A percentile compares a stretch with the other conserved stretches of the same genome.
Evolutionary conservation across 225 moss, liverwort and hornwort species (phyloP).

Genomic region (Anthoceros angustus): DNA sequence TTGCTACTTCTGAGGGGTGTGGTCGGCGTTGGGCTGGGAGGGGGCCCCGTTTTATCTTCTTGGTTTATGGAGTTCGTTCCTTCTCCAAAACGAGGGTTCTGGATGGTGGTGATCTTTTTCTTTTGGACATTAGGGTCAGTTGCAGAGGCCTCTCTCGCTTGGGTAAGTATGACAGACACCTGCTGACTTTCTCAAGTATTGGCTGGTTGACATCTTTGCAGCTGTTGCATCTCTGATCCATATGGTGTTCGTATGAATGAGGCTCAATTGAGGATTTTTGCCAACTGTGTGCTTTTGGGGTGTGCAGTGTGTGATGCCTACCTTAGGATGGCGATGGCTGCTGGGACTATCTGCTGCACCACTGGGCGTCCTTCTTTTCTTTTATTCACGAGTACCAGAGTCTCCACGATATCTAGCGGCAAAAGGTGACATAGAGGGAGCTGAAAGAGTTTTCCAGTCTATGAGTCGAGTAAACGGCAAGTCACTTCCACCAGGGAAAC

Average conservation of each 20-base stretch:
- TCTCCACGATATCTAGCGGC: conserved; percentile 64
- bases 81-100: conserved; percentile 62
- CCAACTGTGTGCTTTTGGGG: not conserved
- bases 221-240: not conserved
- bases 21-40: conserved; percentile 76
- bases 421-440: conserved; percentile 42
- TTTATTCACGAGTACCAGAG: conserved; percentile 63
- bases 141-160: conserved; percentile 57
- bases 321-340: conserved; percentile 78
- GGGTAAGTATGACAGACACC: conserved; percentile 22
- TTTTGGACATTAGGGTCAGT: conserved; percentile 87
- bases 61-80: conserved; percentile 97
- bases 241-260: not conserved
- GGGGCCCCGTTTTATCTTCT: conserved; percentile 72
- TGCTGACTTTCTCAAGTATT: too few relatives aligned
- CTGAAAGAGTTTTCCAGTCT: conserved; percentile 39
- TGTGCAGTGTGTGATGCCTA: conserved; percentile 61
- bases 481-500: conserved; percentile 42
- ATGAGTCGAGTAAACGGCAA: conserved; percentile 42
- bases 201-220: not conserved
- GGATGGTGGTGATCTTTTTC: conserved; percentile 69
- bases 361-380: conserved; percentile 52
- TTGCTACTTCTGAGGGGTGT: conserved; percentile 53
- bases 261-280: not conserved
- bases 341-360: conserved; percentile 54